Evolutionary conservation across 2,329 filamentous ascomycete species (phyloP), one percentile per base, ranked within the genome.

Genomic region (Massarina eburnea): DNA sequence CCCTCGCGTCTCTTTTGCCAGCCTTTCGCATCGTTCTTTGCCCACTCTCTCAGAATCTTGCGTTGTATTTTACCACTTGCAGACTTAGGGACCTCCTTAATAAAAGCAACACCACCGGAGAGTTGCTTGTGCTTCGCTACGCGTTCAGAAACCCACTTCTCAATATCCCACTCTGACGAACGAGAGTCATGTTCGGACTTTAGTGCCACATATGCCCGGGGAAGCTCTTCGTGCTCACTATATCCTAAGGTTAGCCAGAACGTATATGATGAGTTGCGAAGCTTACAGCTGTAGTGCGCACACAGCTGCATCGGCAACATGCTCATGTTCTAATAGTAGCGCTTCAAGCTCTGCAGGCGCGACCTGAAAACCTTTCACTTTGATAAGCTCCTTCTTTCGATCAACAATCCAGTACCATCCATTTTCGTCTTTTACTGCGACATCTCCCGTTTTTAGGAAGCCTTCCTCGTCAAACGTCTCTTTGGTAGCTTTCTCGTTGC

Each of bases 281-380:
- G 32, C 48, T 19, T 24, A 50, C 49, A 52, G 42, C 24, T 52
- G 49, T 21, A 52, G 38, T 15, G 49, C 49, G 29, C 49, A 48
- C 14, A 89, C 84, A 1, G 83, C 85, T 3, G 75, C 84, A 65
- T 89, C 86, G 26, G 74, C 74, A 19, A 89, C 66, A 1, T 69
- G 71, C 2, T 73, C 71, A 56, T 81, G 79, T 12, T 78, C 75
- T 12, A 82, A 64, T 18, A 83, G 61, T 8, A 81, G 53, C 4
- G 76, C 77, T 61, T 83, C 80, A 4, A 83, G 64, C 57, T 83
- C 80, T 1, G 79, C 79, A 1, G 81, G 81, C 9, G 80, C 78
- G 10, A 83, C 80, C 59, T 83, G 80, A 43, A 79, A 76, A 8
- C 80, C 80, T 50, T 80, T 81, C 26, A 81, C 79, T 60, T 83